A percentile compares a stretch with the other conserved stretches of the same genome.
phyloP scores from a whole-genome alignment of 73 alveolate species.

The Uronychia binucleata region DNA sequence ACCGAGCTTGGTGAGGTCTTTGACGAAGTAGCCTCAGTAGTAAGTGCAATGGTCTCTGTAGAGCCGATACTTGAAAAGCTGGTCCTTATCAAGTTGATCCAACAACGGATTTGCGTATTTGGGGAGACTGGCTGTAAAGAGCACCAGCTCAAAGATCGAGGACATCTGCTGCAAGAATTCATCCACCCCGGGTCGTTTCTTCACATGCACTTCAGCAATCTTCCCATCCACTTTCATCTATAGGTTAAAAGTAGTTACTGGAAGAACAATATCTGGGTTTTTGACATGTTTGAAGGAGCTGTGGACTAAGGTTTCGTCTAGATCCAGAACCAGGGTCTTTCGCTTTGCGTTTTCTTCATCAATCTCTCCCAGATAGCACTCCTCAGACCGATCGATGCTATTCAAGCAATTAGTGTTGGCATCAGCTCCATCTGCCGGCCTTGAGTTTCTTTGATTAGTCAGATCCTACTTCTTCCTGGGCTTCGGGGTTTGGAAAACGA shows the following conservation, averaged over 20 bases:
- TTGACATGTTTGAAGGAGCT: slow-evolving; percentile 52
- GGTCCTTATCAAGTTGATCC: slow-evolving; percentile 57
- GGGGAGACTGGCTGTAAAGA: slow-evolving; percentile 7
- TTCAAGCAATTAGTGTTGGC: not conserved
- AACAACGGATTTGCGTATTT: slow-evolving; percentile 75
- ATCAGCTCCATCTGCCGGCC: not conserved
- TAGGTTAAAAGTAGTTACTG: slow-evolving; percentile 8
- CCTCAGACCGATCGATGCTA: not conserved
- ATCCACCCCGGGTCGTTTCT: slow-evolving; percentile 11
- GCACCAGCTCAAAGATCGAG: slow-evolving; percentile 20
- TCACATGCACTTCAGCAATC: slow-evolving; percentile 14
- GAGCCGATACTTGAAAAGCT: slow-evolving; percentile 32
- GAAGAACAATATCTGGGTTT: slow-evolving; percentile 36
- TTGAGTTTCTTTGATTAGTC: not conserved
- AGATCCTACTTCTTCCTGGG: not conserved
- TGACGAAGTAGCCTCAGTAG: slow-evolving; percentile 52
- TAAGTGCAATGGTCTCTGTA: slow-evolving; percentile 66
- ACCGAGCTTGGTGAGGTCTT: slow-evolving; percentile 63
- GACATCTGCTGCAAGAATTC: slow-evolving; percentile 19
- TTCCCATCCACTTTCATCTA: slow-evolving; percentile 11
- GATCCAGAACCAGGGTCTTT: slow-evolving; percentile 67
- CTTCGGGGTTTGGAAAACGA: not conserved
- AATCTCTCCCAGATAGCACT: not conserved
- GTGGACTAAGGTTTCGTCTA: slow-evolving; percentile 83
- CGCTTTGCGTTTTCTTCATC: slow-evolving; percentile 1